These are phyloP conservation scores for Cetradonia linearis DNA, from an alignment of 495 filamentous ascomycete species.

Conservation along the genomic window DNA sequence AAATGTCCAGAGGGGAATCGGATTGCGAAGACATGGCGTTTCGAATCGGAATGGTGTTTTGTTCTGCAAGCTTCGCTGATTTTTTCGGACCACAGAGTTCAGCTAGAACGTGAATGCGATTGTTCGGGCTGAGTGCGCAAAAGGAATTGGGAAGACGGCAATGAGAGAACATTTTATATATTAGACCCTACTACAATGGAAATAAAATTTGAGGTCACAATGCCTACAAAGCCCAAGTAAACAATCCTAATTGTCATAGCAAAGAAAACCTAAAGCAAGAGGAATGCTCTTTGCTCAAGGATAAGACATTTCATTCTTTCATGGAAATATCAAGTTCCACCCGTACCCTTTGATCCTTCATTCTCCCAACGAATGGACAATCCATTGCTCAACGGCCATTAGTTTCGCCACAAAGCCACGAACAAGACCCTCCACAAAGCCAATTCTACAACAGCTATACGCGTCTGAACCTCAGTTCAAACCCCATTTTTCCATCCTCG, in stretches of 20 bases:
- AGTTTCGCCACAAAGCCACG: background rate
- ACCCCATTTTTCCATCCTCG: too few species aligned
- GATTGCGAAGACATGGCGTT: background rate
- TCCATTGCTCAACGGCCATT: background rate
- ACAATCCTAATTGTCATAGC: conserved; percentile 4
- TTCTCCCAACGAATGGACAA: background rate
- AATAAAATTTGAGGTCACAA: background rate
- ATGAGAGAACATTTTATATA: background rate
- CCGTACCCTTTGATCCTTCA: background rate
- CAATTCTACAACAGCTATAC: too few species aligned
- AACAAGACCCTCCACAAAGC: background rate
- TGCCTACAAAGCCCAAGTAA: background rate
- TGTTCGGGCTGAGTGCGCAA: background rate
- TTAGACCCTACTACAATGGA: background rate
- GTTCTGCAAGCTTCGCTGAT: background rate
- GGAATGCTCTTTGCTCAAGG: background rate
- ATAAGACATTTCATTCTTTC: background rate
- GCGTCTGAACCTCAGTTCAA: too few species aligned
- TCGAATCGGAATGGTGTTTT: background rate
- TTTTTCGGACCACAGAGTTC: background rate
- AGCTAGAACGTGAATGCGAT: background rate
- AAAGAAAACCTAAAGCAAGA: background rate
- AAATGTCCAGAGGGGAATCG: background rate
- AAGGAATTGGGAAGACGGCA: background rate
- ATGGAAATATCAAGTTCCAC: background rate